phyloP scores from a whole-genome alignment of 768 basidiomycete species.

The Phaeolepiota aurea region DNA sequence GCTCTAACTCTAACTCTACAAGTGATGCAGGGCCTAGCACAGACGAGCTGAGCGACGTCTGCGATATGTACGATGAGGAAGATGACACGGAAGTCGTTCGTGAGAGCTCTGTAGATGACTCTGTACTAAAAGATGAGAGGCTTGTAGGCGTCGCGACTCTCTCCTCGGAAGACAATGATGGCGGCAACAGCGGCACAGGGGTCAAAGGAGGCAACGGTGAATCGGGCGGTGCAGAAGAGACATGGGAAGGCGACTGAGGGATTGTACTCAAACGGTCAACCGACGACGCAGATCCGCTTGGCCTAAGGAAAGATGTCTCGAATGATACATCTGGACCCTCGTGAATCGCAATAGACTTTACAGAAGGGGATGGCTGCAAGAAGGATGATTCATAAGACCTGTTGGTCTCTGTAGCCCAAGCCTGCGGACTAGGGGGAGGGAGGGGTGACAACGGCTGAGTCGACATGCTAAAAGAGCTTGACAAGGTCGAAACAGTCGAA shows the following conservation, averaged over 20 bases:
- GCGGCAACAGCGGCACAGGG: constrained; percentile 26
- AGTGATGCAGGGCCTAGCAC: constrained; percentile 25
- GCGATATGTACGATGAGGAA: constrained; percentile 30
- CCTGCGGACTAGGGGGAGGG: constrained; percentile 26
- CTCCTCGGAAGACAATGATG: constrained; percentile 20
- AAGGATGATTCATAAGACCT: constrained; percentile 71
- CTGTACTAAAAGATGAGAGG: constrained; percentile 18
- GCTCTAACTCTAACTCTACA: constrained; percentile 13
- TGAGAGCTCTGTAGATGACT: constrained; percentile 23
- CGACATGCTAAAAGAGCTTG: constrained; percentile 27
- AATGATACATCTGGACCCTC: constrained; percentile 60
- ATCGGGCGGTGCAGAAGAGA: constrained; percentile 20
- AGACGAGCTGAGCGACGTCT: constrained; percentile 33
- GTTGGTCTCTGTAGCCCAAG: constrained; percentile 60
- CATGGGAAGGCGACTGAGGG: constrained; percentile 21
- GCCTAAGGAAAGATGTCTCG: constrained; percentile 68
- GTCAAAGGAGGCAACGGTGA: constrained; percentile 29
- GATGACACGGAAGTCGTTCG: constrained; percentile 29
- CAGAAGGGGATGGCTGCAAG: constrained; percentile 63
- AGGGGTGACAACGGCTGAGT: constrained; percentile 34
- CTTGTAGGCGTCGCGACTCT: constrained; percentile 25
- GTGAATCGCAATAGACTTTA: constrained; percentile 40
- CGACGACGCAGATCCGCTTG: constrained; percentile 45
- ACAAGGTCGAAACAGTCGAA: constrained; percentile 16
- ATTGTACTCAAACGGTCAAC: constrained; percentile 35